Base-by-base conservation (phyloP, 129 eudicot genomes). In the Cynara cardunculus region DNA sequence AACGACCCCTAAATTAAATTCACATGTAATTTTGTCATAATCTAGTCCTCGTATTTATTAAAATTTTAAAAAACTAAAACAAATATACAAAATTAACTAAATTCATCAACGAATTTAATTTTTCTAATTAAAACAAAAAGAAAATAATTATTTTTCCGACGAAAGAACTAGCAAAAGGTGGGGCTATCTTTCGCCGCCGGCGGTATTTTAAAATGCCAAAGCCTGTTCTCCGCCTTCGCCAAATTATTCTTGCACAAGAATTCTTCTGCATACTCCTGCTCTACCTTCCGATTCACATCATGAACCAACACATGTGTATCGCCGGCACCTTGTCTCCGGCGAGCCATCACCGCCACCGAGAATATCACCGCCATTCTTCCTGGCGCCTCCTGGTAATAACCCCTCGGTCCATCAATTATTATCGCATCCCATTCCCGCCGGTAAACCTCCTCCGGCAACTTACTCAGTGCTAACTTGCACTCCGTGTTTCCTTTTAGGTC, bases 211-310 rank as follows among this genome's bases (percentile, higher is more conserved):
- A 89, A 89, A 81, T 89, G 83, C 93, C 93, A 86, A 62, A 89
- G 85, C 76, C 82, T 89, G 13, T 84, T 86, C 68, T 37, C 89
- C 4, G 70, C 79, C n/a, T 71, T 80, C 1, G 82, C 93, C 75
- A 79, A 37, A 71, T 86, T 44, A 79, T 71, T 85, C 78, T 10
- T 80, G 18, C 93, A 89, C 82, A 89, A 78, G 76, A 89, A 89
- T 78, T 87, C 93, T 31, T 82, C 73, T 0, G 93, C 90, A 80
- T 65, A 89, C 44, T 22, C 72, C 34, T 73, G 77, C 75, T 89
- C 93, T 11, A 89, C 93, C 87, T 82, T 87, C 78, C 93, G 76
- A 84, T 89, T 49, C n/a, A 82, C 90, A 72, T 89, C 93, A 72
- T 89, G 93, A 5, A 89, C 73, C 25, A 89, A 82, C 77, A 89